These are phyloP conservation scores for Ogataea hybrid DNA, from an alignment of 1,139 yeast genomes.

Conservation along the genomic window DNA sequence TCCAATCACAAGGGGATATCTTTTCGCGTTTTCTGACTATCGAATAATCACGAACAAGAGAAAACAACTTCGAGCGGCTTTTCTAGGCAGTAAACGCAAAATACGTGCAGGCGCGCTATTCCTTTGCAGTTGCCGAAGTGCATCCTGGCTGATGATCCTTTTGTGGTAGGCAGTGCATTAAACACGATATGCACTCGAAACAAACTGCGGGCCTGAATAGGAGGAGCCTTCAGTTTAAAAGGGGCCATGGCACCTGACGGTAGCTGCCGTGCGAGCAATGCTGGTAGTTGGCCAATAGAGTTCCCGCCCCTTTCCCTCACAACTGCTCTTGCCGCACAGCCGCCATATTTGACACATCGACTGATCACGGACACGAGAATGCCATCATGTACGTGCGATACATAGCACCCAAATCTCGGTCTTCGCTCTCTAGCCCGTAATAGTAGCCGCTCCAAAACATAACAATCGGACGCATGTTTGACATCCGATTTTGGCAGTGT, in stretches of 20 bases:
- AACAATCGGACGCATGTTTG: too few species aligned
- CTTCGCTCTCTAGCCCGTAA: too few species aligned
- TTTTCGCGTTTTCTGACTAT: too few species aligned
- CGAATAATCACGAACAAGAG: neutral
- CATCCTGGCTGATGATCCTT: neutral
- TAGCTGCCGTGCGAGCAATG: too few species aligned
- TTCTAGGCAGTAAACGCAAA: neutral
- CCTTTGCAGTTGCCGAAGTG: neutral
- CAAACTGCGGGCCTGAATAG: neutral
- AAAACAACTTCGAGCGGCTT: neutral
- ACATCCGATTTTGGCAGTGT: too few species aligned
- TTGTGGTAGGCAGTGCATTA: neutral
- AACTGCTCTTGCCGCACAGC: neutral
- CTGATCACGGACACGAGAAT: neutral
- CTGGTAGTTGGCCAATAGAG: too few species aligned
- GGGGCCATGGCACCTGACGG: too few species aligned
- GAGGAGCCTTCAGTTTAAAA: too few species aligned
- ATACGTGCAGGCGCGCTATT: neutral
- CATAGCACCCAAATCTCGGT: too few species aligned
- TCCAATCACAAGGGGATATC: neutral
- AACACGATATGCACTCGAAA: neutral
- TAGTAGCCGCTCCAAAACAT: too few species aligned
- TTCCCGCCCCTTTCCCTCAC: neutral
- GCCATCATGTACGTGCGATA: too few species aligned
- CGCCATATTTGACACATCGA: neutral